phyloP scores from a whole-genome alignment of 2,329 filamentous ascomycete genomes.

The Fusarium zealandicum region DNA sequence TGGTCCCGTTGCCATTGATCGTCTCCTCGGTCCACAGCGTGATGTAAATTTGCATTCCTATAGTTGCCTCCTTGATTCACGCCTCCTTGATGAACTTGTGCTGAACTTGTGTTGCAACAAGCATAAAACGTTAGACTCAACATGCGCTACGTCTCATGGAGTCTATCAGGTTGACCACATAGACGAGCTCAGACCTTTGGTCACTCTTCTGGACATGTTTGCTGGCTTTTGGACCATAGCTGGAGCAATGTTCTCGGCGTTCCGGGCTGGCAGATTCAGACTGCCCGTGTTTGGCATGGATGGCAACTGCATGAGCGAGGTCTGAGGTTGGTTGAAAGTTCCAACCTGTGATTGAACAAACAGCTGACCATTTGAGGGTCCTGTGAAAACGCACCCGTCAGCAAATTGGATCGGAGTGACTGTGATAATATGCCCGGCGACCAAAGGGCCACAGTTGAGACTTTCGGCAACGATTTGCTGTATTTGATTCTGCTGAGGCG shows the following conservation, averaged over 20 bases:
- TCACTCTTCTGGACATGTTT: slow-evolving; percentile 11
- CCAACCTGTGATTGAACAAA: slow-evolving; percentile 13
- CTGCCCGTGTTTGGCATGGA: background rate
- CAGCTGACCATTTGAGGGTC: slow-evolving; percentile 22
- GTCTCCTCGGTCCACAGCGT: background rate
- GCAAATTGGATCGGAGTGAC: slow-evolving; percentile 28
- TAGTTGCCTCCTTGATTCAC: background rate
- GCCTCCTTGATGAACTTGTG: background rate
- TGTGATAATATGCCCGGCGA: slow-evolving; percentile 26
- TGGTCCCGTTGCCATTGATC: background rate
- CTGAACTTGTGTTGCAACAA: background rate
- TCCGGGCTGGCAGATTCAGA: background rate
- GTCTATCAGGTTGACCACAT: slow-evolving; percentile 31
- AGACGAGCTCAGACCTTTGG: slow-evolving; percentile 27
- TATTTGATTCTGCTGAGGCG: background rate
- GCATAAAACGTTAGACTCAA: no score
- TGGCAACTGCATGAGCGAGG: background rate
- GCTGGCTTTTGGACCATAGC: background rate
- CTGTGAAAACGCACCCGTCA: slow-evolving; percentile 30
- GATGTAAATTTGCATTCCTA: background rate
- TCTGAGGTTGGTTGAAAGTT: background rate
- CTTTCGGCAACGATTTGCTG: background rate
- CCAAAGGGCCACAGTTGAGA: background rate
- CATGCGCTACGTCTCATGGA: background rate
- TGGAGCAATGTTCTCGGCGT: background rate